Conservation (phyloP, 495 filamentous ascomycete species). For the Lophiotrema nucula region DNA sequence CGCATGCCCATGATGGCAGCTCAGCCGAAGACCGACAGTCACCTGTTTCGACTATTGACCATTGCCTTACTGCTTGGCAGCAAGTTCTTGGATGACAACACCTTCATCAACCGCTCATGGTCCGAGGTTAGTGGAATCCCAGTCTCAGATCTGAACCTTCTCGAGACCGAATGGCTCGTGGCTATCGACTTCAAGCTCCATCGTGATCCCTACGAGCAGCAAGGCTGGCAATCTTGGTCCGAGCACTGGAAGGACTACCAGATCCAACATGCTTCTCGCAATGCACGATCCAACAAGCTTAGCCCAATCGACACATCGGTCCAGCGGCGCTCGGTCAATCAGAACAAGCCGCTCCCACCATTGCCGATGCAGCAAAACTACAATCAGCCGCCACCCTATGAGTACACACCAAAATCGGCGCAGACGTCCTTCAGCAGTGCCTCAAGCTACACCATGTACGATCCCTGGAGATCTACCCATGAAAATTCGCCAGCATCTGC, state of each 20-base stretch:
- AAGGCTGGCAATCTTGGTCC: slow-evolving; percentile 81
- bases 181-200: slow-evolving; percentile 86
- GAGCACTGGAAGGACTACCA: slow-evolving; percentile 82
- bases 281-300: slow-evolving; percentile 53
- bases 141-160: slow-evolving; percentile 79
- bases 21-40: slow-evolving; percentile 58
- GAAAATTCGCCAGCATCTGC: slow-evolving; percentile 69
- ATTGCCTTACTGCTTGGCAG: slow-evolving; percentile 85
- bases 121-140: slow-evolving; percentile 93
- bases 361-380: slow-evolving; percentile 24
- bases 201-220: slow-evolving; percentile 74
- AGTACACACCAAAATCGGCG: slow-evolving; percentile 29
- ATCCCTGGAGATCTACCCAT: slow-evolving; percentile 54
- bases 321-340: slow-evolving; percentile 42
- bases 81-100: slow-evolving; percentile 99
- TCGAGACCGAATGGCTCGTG: slow-evolving; percentile 89
- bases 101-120: slow-evolving; percentile 99
- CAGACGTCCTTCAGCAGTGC: slow-evolving; percentile 26
- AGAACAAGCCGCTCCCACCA: slow-evolving; percentile 37
- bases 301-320: slow-evolving; percentile 71
- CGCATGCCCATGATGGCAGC: slow-evolving; percentile 75
- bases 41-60: slow-evolving; percentile 89
- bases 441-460: slow-evolving; percentile 40
- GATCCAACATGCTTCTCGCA: slow-evolving; percentile 54
- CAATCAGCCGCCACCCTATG: slow-evolving; percentile 25